A percentile compares a stretch with the other conserved stretches of the same genome.
phyloP scores from a whole-genome alignment of 2,329 filamentous ascomycete species.

The Fusarium brevicatenulatum region DNA sequence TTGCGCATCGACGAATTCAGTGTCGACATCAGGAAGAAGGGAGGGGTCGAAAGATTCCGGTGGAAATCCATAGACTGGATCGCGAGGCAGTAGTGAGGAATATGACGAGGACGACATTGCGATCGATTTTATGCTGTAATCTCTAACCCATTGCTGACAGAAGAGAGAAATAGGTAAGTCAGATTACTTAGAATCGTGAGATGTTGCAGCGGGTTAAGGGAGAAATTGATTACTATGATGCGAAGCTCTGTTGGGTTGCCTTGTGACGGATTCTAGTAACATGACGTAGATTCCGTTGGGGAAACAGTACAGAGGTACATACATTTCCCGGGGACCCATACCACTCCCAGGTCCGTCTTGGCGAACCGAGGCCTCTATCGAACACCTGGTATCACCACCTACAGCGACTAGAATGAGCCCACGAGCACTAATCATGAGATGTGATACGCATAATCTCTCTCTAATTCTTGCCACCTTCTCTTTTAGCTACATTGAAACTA shows the following conservation, averaged over 20 bases:
- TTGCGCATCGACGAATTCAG: constrained; percentile 77
- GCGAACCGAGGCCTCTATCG: constrained; percentile 18
- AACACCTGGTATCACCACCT: constrained; percentile 34
- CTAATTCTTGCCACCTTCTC: not conserved
- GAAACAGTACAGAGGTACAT: constrained; percentile 28
- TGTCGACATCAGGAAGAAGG: constrained; percentile 80
- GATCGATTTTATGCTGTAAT: constrained; percentile 4
- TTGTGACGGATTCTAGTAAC: constrained; percentile 40
- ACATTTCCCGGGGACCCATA: constrained; percentile 13
- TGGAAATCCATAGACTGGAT: constrained; percentile 65
- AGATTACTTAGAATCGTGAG: not conserved
- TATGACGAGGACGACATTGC: constrained; percentile 41
- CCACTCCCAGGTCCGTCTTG: constrained; percentile 10
- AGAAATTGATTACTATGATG: constrained; percentile 24
- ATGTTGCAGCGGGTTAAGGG: constrained; percentile 14
- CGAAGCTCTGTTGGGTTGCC: constrained; percentile 35
- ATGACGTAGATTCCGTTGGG: constrained; percentile 49
- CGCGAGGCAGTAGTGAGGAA: constrained; percentile 40
- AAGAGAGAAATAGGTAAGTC: not conserved
- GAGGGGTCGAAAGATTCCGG: constrained; percentile 73
- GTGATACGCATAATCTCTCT: not conserved
- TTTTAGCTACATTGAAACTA: not conserved
- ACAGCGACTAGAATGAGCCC: constrained; percentile 1
- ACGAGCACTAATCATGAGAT: constrained; percentile 6
- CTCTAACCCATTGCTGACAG: constrained; percentile 32